These are phyloP conservation scores for Kluyveromyces starmeri DNA, from an alignment of 805 yeast genomes.

Conservation along the genomic window DNA sequence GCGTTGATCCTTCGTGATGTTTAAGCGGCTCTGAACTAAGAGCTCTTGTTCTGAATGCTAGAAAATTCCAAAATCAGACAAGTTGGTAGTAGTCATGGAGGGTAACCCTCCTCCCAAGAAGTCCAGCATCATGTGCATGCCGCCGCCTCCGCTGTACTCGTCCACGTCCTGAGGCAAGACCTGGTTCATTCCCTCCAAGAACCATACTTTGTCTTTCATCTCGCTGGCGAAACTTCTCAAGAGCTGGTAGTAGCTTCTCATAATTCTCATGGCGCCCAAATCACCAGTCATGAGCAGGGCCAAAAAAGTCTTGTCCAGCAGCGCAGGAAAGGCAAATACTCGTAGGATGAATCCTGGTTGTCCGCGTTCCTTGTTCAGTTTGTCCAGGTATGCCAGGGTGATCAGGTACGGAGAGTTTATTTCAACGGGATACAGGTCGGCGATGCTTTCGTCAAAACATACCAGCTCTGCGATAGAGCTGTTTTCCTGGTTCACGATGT, in stretches of 20 bases:
- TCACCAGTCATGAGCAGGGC: constrained; percentile 78
- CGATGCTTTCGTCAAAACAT: constrained; percentile 80
- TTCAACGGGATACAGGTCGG: constrained; percentile 80
- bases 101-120: constrained; percentile 65
- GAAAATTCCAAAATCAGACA: constrained; percentile 20
- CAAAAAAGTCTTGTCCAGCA: constrained; percentile 72
- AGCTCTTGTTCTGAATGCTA: too few relatives aligned
- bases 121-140: constrained; percentile 87
- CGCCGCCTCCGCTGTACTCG: constrained; percentile 83
- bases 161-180: constrained; percentile 90
- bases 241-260: constrained; percentile 79
- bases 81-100: constrained; percentile 37
- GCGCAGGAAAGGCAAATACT: constrained; percentile 88
- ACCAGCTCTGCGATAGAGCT: constrained; percentile 45
- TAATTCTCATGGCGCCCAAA: constrained; percentile 78
- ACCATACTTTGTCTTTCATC: constrained; percentile 88
- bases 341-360: constrained; percentile 80
- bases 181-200: constrained; percentile 80
- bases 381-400: constrained; percentile 80
- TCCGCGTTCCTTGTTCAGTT: constrained; percentile 69
- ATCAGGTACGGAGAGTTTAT: constrained; percentile 76
- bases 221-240: constrained; percentile 75
- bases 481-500: constrained; percentile 34
- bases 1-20: too few relatives aligned
- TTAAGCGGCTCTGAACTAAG: too few relatives aligned